Conservation (phyloP, 192 early-diverging fungal species). For the Coemansia sp. region DNA sequence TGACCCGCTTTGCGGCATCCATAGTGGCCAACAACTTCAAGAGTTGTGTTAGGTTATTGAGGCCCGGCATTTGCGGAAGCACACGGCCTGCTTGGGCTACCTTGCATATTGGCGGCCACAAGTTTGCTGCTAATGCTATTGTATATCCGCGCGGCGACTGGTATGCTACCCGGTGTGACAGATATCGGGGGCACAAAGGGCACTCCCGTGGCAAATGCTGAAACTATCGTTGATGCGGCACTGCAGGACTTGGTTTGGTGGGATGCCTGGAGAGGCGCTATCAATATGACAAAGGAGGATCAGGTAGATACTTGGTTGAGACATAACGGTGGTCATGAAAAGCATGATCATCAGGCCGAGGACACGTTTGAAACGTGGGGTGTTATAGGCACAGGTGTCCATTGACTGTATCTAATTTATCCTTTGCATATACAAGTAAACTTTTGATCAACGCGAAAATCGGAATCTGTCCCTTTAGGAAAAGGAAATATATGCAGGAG, state of each 20-base stretch:
- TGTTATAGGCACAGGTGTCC: not conserved
- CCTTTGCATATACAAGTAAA: not conserved
- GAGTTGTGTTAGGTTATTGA: constrained; percentile 32
- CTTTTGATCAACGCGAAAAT: too few relatives aligned
- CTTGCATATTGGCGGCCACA: constrained; percentile 56
- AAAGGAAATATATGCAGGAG: too few relatives aligned
- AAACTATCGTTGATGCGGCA: constrained; percentile 37
- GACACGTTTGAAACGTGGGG: constrained; percentile 28
- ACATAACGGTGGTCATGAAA: constrained; percentile 7
- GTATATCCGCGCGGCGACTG: constrained; percentile 57
- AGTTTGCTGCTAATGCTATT: constrained; percentile 54
- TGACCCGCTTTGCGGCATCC: constrained; percentile 41
- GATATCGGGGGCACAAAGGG: constrained; percentile 11
- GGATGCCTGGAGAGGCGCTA: constrained; percentile 55
- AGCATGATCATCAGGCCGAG: constrained; percentile 11
- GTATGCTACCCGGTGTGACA: constrained; percentile 55
- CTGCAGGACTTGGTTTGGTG: constrained; percentile 41
- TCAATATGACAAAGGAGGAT: constrained; percentile 48
- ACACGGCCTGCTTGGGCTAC: constrained; percentile 47
- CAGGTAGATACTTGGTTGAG: constrained; percentile 37
- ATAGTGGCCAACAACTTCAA: constrained; percentile 33
- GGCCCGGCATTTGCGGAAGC: constrained; percentile 18
- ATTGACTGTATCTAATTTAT: not conserved
- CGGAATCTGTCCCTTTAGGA: too few relatives aligned
- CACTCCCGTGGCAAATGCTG: constrained; percentile 14